These are phyloP conservation scores for Cladosporium cucumerinum DNA, from an alignment of 2,329 filamentous ascomycete species.

Conservation along the genomic window DNA sequence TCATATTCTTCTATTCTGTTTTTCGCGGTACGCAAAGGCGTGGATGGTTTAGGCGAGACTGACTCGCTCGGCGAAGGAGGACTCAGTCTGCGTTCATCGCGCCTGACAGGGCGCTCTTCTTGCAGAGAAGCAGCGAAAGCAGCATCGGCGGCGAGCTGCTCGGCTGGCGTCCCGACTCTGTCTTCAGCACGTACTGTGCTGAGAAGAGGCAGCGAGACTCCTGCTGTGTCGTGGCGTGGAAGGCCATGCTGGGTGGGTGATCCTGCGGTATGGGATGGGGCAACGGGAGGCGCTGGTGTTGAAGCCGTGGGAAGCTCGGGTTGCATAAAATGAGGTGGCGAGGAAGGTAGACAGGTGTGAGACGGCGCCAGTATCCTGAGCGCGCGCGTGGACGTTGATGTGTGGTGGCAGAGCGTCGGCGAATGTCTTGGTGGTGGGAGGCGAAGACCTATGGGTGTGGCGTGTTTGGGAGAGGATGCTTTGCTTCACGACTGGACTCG, in stretches of 20 bases:
- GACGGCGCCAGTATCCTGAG: conserved; percentile 54
- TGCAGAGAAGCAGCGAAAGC: conserved; percentile 30
- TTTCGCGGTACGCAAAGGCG: conserved; percentile 41
- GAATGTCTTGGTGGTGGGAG: neutral
- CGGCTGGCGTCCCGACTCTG: conserved; percentile 26
- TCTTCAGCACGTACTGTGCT: conserved; percentile 37
- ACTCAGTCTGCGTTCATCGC: conserved; percentile 28
- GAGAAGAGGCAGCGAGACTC: conserved; percentile 33
- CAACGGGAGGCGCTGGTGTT: conserved; percentile 44
- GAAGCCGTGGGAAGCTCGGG: conserved; percentile 51
- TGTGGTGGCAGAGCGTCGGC: neutral
- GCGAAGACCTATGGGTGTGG: neutral
- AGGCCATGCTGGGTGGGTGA: conserved; percentile 59
- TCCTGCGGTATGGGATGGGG: conserved; percentile 35
- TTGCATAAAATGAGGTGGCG: conserved; percentile 60
- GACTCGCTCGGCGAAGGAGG: conserved; percentile 10
- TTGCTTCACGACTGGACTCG: neutral
- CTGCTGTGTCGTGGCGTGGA: conserved; percentile 45
- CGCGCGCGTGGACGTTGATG: neutral
- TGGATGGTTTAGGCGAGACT: conserved; percentile 16
- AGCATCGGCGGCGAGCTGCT: conserved; percentile 28
- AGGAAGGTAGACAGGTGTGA: conserved; percentile 31
- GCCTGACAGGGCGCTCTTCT: conserved; percentile 17
- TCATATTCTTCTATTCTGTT: conserved; percentile 57
- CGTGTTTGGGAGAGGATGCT: neutral